These are phyloP conservation scores for Leucaena leucocephala DNA, from an alignment of 306 rosid genomes.

Conservation along the genomic window DNA sequence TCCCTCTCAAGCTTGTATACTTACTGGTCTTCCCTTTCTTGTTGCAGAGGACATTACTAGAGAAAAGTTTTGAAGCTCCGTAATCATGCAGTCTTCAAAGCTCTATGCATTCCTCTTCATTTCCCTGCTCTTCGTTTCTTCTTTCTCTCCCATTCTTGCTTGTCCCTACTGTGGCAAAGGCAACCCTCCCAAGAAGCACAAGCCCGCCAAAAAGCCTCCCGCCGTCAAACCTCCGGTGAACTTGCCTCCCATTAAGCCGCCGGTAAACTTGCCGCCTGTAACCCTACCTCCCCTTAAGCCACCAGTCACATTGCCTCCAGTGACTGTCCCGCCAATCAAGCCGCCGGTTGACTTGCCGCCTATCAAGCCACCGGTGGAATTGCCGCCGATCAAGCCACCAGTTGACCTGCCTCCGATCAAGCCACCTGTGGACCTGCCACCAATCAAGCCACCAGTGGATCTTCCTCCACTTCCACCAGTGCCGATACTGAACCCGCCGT, in stretches of 20 bases:
- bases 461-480: constrained; percentile 26
- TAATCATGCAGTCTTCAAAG: constrained; percentile 68
- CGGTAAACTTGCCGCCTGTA: background rate
- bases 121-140: constrained; percentile 77
- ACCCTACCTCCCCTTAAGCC: constrained; percentile 2
- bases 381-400: constrained; percentile 43
- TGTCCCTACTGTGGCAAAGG: constrained; percentile 67
- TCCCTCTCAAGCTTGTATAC: background rate
- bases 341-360: background rate
- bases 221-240: constrained; percentile 20
- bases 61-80: background rate
- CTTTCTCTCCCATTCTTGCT: constrained; percentile 69
- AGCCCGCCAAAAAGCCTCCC: constrained; percentile 42
- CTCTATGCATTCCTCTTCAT: constrained; percentile 61
- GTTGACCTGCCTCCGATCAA: background rate
- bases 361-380: background rate
- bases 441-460: constrained; percentile 18
- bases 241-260: constrained; percentile 37
- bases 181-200: constrained; percentile 51
- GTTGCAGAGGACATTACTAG: background rate
- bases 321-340: background rate
- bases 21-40: background rate
- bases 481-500: constrained; percentile 2
- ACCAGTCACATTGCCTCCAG: background rate
- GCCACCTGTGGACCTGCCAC: constrained; percentile 1